Base-by-base conservation (phyloP, 1,139 yeast species). In the Hansenula anomala region DNA sequence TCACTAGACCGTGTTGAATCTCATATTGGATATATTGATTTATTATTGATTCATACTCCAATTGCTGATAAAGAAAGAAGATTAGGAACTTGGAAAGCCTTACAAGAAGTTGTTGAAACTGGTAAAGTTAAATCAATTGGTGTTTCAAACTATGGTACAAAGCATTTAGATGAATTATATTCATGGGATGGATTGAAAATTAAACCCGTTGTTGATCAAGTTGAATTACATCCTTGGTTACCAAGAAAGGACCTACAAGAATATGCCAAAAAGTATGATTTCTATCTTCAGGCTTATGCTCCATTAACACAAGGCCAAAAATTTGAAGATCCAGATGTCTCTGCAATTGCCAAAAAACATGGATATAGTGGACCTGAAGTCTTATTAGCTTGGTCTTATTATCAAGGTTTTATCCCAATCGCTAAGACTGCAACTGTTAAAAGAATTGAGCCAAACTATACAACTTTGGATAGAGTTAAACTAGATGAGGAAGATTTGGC, bases 371-470 rank as follows among this genome's bases (percentile, higher is more conserved):
- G 69, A 2, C 72, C 68, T 15, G 73, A 70, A 44, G 59, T 69
- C 17, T 54, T 71, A 38, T 45, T 69, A 19, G 57, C 62, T 31
- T 73, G 76, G 75, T 58, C 67, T 6, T 51, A 33, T 18, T 20
- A 33, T 20, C 40, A 37, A 30, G 86, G 86, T 0, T 77, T 76
- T 52, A 69, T 82, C 36, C 87, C 85, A 14, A 67, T 85, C 45
- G 90, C 84, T 17, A 84, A 84, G 58, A 71, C 88, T 3, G 71
- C 69, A 36, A 78, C 75, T 6, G 58, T 67, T 5, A 60, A 60
- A 19, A 66, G 90, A 55, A 44, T 80, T 55, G 48, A 69, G 49
- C 51, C 69, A 55, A 63, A 65, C 52, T 46, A 75, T 20, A 62
- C 67, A 19, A 69, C 74, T 4, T 67, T 33, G 11, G 36, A 29